phyloP scores from a whole-genome alignment of 2,329 filamentous ascomycete species.

The Cordyceps militaris region DNA sequence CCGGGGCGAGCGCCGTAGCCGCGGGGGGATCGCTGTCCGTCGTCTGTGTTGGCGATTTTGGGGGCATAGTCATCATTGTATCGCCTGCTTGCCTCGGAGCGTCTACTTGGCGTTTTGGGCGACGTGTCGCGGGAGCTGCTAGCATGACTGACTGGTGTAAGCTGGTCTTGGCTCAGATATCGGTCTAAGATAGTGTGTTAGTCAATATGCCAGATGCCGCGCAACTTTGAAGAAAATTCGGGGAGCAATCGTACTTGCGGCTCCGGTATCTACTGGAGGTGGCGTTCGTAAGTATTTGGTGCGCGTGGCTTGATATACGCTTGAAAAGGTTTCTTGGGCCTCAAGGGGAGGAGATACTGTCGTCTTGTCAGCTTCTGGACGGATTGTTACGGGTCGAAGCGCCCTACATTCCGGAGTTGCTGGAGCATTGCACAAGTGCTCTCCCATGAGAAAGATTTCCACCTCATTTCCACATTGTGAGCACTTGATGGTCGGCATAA shows the following conservation, averaged over 20 bases:
- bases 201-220: background rate
- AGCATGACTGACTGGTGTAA: slow-evolving; percentile 57
- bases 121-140: slow-evolving; percentile 55
- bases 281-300: slow-evolving; percentile 35
- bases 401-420: slow-evolving; percentile 39
- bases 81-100: slow-evolving; percentile 33
- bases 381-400: background rate
- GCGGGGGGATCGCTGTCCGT: slow-evolving; percentile 31
- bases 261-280: slow-evolving; percentile 43
- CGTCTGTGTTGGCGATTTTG: slow-evolving; percentile 36
- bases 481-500: slow-evolving; percentile 82
- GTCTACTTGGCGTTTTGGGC: slow-evolving; percentile 49
- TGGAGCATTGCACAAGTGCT: slow-evolving; percentile 60
- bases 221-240: background rate
- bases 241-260: slow-evolving; percentile 39
- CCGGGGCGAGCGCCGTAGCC: slow-evolving; percentile 34
- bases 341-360: slow-evolving; percentile 34
- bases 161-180: slow-evolving; percentile 47
- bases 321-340: slow-evolving; percentile 22
- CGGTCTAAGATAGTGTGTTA: slow-evolving; percentile 38
- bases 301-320: slow-evolving; percentile 21
- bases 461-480: slow-evolving; percentile 72
- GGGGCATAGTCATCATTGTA: slow-evolving; percentile 40
- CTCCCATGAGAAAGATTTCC: slow-evolving; percentile 78
- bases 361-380: background rate